A percentile compares a stretch with the other conserved stretches of the same genome.
Evolutionary conservation across 192 early-diverging fungal genomes (phyloP).

Genomic region (Lobosporangium transversale): DNA sequence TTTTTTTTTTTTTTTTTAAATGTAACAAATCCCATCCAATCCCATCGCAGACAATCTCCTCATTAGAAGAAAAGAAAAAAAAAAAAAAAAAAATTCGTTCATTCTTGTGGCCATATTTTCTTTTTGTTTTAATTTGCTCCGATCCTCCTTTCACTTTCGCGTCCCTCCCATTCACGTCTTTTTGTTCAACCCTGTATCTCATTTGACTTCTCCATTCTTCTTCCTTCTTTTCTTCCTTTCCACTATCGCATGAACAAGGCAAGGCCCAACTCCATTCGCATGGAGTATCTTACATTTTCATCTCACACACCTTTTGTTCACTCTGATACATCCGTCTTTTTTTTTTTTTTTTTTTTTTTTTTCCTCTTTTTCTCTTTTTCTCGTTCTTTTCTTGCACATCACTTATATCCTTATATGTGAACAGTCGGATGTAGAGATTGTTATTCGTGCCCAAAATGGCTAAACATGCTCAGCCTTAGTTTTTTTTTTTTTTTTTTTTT

Average conservation of each 20-base stretch:
- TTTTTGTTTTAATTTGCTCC: constrained; percentile 3
- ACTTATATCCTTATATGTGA: too few relatives aligned
- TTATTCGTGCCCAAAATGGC: too few relatives aligned
- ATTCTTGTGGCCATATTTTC: background rate
- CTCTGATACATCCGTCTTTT: too few relatives aligned
- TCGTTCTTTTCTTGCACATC: background rate
- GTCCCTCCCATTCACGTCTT: background rate
- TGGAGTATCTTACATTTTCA: background rate
- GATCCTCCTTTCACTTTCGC: background rate
- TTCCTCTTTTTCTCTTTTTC: too few relatives aligned
- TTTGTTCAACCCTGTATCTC: background rate
- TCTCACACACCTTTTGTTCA: too few relatives aligned
- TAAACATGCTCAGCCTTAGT: background rate
- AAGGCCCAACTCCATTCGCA: background rate
- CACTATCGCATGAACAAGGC: background rate
- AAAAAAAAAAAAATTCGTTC: background rate
- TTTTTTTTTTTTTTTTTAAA: background rate
- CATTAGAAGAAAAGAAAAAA: too few relatives aligned
- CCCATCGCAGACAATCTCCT: background rate
- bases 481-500: background rate
- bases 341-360: too few relatives aligned
- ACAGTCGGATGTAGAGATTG: too few relatives aligned
- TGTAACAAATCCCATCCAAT: background rate
- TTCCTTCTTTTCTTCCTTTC: background rate
- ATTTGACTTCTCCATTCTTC: background rate